phyloP scores from a whole-genome alignment of 441 rosid genomes.

The Daphne laureola region DNA sequence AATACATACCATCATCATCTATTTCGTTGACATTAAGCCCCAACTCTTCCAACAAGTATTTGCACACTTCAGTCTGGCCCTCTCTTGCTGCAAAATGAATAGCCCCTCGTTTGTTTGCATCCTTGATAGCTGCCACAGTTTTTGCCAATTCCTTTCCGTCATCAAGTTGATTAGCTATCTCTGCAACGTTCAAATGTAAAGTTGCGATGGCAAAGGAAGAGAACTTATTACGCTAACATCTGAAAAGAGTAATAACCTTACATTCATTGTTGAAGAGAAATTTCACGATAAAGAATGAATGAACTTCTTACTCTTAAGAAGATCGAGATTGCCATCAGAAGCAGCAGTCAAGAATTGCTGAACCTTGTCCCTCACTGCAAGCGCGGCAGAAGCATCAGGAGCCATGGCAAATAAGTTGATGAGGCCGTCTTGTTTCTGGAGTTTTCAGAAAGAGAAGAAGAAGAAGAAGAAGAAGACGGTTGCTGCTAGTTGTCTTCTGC shows the following conservation, averaged over 20 bases:
- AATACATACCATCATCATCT: conserved; percentile 73
- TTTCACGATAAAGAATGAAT: neutral
- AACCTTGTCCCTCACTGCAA: conserved; percentile 74
- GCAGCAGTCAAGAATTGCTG: conserved; percentile 79
- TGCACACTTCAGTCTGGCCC: conserved; percentile 77
- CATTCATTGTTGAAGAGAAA: neutral
- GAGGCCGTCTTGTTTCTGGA: too few relatives aligned
- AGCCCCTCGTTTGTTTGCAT: conserved; percentile 90
- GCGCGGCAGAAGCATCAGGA: conserved; percentile 59
- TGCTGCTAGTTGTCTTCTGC: too few relatives aligned
- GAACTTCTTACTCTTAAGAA: conserved; percentile 84
- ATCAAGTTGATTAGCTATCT: conserved; percentile 62
- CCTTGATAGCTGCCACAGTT: conserved; percentile 74
- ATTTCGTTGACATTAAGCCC: conserved; percentile 53
- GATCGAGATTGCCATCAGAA: conserved; percentile 58
- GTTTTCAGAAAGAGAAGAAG: too few relatives aligned
- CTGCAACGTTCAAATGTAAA: conserved; percentile 27
- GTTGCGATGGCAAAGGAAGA: neutral
- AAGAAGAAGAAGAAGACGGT: too few relatives aligned
- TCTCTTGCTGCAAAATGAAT: conserved; percentile 94
- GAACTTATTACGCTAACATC: conserved; percentile 8
- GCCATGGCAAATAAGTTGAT: conserved; percentile 31
- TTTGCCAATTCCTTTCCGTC: conserved; percentile 64
- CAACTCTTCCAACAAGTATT: conserved; percentile 73
- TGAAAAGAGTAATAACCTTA: neutral